Evolutionary conservation across 768 basidiomycete species (phyloP).

Genomic region (Leccinum rimulosum): DNA sequence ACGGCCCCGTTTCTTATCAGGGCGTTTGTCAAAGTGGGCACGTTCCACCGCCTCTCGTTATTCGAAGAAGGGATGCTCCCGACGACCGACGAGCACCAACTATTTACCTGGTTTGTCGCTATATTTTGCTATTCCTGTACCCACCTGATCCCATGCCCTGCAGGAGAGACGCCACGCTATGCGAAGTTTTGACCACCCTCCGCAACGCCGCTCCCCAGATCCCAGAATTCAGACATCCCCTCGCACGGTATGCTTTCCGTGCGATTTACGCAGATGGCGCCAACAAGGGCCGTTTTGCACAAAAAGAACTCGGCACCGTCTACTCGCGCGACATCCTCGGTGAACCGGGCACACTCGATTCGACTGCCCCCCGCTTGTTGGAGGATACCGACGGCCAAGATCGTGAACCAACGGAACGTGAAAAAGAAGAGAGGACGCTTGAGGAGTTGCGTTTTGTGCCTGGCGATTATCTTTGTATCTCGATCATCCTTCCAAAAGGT

Average conservation of each 20-base stretch:
- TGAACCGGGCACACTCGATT: constrained; percentile 63
- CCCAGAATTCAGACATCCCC: constrained; percentile 75
- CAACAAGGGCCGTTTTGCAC: constrained; percentile 66
- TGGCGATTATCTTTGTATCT: constrained; percentile 74
- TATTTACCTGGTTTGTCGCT: constrained; percentile 68
- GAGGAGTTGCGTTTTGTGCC: constrained; percentile 80
- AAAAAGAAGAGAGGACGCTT: constrained; percentile 66
- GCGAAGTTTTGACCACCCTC: constrained; percentile 75
- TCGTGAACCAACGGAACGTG: constrained; percentile 39
- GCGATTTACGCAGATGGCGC: constrained; percentile 75
- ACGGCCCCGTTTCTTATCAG: constrained; percentile 81
- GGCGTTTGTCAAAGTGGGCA: constrained; percentile 77
- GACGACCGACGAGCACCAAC: constrained; percentile 76
- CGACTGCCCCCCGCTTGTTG: constrained; percentile 57
- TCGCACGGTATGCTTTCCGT: constrained; percentile 78
- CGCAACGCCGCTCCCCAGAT: constrained; percentile 67
- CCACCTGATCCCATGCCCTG: not conserved
- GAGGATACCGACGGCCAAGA: constrained; percentile 44
- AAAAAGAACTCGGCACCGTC: constrained; percentile 79
- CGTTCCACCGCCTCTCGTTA: constrained; percentile 68
- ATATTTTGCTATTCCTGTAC: not conserved
- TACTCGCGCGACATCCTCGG: constrained; percentile 84
- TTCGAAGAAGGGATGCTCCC: constrained; percentile 80
- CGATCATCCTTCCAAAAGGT: constrained; percentile 75
- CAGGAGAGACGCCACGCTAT: constrained; percentile 82